A percentile compares a stretch with the other conserved stretches of the same genome.
Conservation (phyloP, 768 basidiomycete species). For the Russula emetica region DNA sequence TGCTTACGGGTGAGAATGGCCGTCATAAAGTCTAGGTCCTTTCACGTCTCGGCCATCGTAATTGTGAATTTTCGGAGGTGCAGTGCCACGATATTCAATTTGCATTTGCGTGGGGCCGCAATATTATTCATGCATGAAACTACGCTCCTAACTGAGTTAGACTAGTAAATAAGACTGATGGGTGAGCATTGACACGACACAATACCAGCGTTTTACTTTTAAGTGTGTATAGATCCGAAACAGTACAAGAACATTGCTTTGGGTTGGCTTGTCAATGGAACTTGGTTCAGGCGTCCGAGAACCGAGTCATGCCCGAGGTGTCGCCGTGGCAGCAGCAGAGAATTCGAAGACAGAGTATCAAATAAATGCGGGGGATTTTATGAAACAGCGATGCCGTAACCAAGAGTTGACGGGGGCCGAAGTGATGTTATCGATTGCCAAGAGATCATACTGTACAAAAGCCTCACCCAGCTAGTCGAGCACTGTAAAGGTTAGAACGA, state of each 20-base stretch:
- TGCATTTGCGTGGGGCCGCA: neutral
- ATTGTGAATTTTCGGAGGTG: neutral
- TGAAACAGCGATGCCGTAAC: neutral
- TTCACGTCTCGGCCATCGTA: conserved; percentile 1
- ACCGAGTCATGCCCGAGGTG: neutral
- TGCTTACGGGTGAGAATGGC: neutral
- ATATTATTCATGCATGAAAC: neutral
- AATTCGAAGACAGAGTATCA: neutral
- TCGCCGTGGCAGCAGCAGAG: neutral
- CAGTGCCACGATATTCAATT: neutral
- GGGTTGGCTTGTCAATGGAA: no score
- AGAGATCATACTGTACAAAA: no score
- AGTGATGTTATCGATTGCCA: no score
- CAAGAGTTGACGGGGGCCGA: neutral
- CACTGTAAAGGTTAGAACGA: no score
- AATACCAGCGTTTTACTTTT: neutral
- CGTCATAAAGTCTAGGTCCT: neutral
- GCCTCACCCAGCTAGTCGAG: no score
- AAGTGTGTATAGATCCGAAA: neutral
- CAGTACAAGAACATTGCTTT: neutral
- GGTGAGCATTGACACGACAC: neutral
- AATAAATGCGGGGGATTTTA: neutral
- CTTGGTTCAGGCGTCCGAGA: no score
- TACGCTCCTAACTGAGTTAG: neutral
- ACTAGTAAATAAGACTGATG: conserved; percentile 1